Percentiles rank a stretch among this genome's conserved stretches.
These are phyloP conservation scores for Cucurbitaria berberidis DNA, from an alignment of 2,329 filamentous ascomycete species.

Conservation along the genomic window DNA sequence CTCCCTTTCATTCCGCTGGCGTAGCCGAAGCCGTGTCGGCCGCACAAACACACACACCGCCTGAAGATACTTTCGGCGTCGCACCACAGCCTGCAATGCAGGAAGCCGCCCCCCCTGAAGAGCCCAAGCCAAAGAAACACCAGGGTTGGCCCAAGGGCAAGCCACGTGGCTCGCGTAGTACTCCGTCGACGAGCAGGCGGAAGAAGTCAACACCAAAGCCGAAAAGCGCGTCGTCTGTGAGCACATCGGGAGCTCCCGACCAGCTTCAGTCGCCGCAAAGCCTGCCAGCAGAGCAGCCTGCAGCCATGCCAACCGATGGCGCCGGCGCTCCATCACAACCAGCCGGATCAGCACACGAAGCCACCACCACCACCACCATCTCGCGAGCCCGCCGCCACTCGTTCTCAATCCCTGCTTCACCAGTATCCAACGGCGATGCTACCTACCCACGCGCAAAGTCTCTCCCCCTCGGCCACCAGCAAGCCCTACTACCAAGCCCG, in stretches of 20 bases:
- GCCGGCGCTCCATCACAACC: conserved; percentile 9
- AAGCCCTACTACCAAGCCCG: conserved; percentile 19
- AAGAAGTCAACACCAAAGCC: conserved; percentile 48
- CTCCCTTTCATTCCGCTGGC: conserved; percentile 13
- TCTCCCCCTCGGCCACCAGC: conserved; percentile 36
- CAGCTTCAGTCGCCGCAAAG: conserved; percentile 45
- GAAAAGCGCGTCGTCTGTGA: conserved; percentile 29
- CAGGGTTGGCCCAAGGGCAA: conserved; percentile 57
- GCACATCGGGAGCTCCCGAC: conserved; percentile 24
- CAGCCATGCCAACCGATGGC: conserved; percentile 9
- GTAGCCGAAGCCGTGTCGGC: conserved; percentile 19
- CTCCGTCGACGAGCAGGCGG: conserved; percentile 47
- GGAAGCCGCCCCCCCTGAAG: conserved; percentile 22
- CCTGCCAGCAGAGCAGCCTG: conserved; percentile 34
- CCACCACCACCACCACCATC: no score
- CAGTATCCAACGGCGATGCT: conserved; percentile 8
- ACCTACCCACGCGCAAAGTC: conserved; percentile 34
- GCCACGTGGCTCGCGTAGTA: conserved; percentile 48
- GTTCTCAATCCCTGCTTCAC: conserved; percentile 26
- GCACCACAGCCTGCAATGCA: conserved; percentile 18
- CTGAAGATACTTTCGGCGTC: conserved; percentile 38
- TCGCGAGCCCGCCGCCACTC: conserved; percentile 39
- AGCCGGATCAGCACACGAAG: conserved; percentile 10
- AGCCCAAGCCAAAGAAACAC: conserved; percentile 44
- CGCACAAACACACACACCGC: conserved; percentile 50